Percentiles rank a stretch among this genome's conserved stretches.
phyloP scores from a whole-genome alignment of 2,329 filamentous ascomycete genomes.

The Pyrenochaeta sp. region DNA sequence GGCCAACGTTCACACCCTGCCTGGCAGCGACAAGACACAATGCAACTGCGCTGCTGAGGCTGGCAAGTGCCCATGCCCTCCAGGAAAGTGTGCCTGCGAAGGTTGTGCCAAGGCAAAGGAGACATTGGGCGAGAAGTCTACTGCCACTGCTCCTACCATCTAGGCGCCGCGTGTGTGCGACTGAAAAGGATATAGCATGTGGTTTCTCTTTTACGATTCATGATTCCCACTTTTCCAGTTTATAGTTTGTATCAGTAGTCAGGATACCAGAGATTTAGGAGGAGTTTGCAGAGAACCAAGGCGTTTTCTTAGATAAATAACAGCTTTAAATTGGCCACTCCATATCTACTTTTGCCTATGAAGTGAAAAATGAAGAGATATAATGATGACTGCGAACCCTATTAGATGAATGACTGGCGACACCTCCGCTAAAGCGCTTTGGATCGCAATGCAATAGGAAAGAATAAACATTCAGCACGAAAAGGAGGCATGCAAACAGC shows the following conservation, averaged over 20 bases:
- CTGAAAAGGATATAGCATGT: too few species aligned
- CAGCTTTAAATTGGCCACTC: too few species aligned
- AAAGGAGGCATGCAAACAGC: neutral
- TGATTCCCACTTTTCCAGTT: constrained; percentile 20
- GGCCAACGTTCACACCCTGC: constrained; percentile 47
- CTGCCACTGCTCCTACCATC: constrained; percentile 17
- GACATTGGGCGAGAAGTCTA: constrained; percentile 16
- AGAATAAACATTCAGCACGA: too few species aligned
- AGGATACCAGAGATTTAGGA: constrained; percentile 9
- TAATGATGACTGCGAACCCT: too few species aligned
- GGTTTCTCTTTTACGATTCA: constrained; percentile 10
- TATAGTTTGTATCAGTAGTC: constrained; percentile 16
- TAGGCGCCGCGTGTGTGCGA: too few species aligned
- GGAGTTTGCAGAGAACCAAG: constrained; percentile 9
- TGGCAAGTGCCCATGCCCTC: constrained; percentile 54
- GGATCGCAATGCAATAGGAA: too few species aligned
- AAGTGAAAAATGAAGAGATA: too few species aligned
- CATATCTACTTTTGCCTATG: too few species aligned
- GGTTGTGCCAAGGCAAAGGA: constrained; percentile 52
- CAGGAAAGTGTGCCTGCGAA: constrained; percentile 57
- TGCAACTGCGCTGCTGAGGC: constrained; percentile 57
- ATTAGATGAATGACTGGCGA: too few species aligned
- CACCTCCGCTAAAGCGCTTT: too few species aligned
- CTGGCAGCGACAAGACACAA: constrained; percentile 52
- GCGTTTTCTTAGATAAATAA: too few species aligned